phyloP scores from a whole-genome alignment of 768 basidiomycete genomes.

The Mycena floridula region DNA sequence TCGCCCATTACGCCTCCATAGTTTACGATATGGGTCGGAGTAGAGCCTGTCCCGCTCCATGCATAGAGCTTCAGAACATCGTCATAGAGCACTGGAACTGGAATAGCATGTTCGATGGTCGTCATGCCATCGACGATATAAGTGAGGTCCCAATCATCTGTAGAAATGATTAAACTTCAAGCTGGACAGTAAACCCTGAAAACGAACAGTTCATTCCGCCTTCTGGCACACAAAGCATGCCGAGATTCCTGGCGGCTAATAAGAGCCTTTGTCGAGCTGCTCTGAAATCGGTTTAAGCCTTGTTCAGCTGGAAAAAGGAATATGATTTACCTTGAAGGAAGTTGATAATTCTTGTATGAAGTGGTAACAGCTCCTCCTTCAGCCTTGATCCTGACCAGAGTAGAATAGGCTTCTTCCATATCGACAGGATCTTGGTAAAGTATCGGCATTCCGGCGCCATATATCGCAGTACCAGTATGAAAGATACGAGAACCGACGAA shows the following conservation, averaged over 20 bases:
- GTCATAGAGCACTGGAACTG: constrained; percentile 59
- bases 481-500: constrained; percentile 69
- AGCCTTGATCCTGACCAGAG: constrained; percentile 60
- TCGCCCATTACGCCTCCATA: constrained; percentile 72
- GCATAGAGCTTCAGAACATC: constrained; percentile 60
- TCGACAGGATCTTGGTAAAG: constrained; percentile 61
- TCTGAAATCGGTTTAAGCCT: constrained; percentile 21
- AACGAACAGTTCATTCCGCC: constrained; percentile 74
- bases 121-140: constrained; percentile 52
- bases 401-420: constrained; percentile 56
- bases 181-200: constrained; percentile 68
- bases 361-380: constrained; percentile 67
- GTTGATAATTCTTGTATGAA: constrained; percentile 76
- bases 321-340: constrained; percentile 48
- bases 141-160: neutral
- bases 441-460: constrained; percentile 40
- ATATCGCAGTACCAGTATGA: constrained; percentile 61
- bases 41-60: constrained; percentile 62
- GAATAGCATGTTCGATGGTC: constrained; percentile 66
- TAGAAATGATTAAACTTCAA: neutral
- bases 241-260: constrained; percentile 51
- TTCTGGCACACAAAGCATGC: constrained; percentile 70
- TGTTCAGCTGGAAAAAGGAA: neutral
- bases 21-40: constrained; percentile 72
- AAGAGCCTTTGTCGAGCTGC: constrained; percentile 66